These are phyloP conservation scores for Pythium dissotocum DNA, from an alignment of 352 stramenopile species.

Conservation along the genomic window DNA sequence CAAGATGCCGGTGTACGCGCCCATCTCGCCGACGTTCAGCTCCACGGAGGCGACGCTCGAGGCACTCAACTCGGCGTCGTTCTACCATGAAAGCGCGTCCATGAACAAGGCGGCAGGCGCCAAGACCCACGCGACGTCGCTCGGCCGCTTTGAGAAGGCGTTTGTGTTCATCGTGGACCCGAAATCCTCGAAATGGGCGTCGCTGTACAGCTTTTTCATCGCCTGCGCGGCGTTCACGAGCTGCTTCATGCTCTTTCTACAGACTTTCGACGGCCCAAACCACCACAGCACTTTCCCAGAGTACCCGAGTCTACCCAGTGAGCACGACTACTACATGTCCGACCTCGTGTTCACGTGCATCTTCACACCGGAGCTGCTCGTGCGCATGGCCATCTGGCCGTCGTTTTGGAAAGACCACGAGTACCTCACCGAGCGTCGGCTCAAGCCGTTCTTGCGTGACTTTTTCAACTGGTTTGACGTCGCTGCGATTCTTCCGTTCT, in stretches of 20 bases:
- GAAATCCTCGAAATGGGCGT: slow-evolving; percentile 58
- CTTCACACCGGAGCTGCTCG: slow-evolving; percentile 69
- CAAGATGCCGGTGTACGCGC: slow-evolving; percentile 55
- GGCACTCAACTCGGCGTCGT: slow-evolving; percentile 46
- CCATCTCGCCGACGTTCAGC: slow-evolving; percentile 69
- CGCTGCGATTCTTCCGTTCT: slow-evolving; percentile 69
- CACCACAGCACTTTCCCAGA: slow-evolving; percentile 61
- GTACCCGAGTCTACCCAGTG: slow-evolving; percentile 56
- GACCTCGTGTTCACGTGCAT: slow-evolving; percentile 74
- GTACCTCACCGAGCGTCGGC: slow-evolving; percentile 59
- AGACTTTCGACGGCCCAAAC: slow-evolving; percentile 77
- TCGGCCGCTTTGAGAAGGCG: slow-evolving; percentile 58
- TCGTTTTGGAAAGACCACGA: slow-evolving; percentile 74
- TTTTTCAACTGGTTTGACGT: slow-evolving; percentile 87
- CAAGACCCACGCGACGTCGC: slow-evolving; percentile 36
- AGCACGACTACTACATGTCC: slow-evolving; percentile 54
- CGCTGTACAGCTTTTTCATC: slow-evolving; percentile 79
- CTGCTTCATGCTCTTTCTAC: slow-evolving; percentile 74
- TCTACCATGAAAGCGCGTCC: slow-evolving; percentile 49
- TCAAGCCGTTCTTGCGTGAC: slow-evolving; percentile 69
- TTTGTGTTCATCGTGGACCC: slow-evolving; percentile 79
- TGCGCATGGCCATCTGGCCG: slow-evolving; percentile 72
- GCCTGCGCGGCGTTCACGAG: slow-evolving; percentile 60
- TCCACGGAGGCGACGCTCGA: slow-evolving; percentile 51
- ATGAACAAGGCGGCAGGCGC: slow-evolving; percentile 29